Evolutionary conservation across 164 flowering plant genomes (phyloP).

Genomic region (Litsea cubeba): DNA sequence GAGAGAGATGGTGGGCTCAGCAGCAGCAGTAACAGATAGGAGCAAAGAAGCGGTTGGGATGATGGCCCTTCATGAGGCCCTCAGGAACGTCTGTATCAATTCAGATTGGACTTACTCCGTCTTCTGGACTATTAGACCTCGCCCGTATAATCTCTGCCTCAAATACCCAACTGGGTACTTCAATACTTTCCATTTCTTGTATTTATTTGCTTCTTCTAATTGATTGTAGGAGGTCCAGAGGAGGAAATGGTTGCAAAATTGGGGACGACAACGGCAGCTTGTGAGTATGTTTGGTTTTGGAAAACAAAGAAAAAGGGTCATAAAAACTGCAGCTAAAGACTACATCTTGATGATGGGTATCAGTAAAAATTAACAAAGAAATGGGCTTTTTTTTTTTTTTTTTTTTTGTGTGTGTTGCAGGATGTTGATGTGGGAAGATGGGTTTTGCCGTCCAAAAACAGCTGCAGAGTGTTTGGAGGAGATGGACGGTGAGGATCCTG

Average conservation of each 20-base stretch:
- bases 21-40: slow-evolving; percentile 37
- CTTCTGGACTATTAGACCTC: slow-evolving; percentile 26
- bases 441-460: slow-evolving; percentile 79
- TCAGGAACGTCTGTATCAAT: slow-evolving; percentile 80
- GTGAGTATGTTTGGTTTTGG: slow-evolving; percentile 34
- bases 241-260: slow-evolving; percentile 95
- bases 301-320: background rate
- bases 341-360: background rate
- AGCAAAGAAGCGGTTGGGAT: slow-evolving; percentile 99
- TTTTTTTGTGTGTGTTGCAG: slow-evolving; percentile 27
- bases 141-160: slow-evolving; percentile 15
- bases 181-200: slow-evolving; percentile 14
- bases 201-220: background rate
- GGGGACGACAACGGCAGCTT: slow-evolving; percentile 85
- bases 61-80: slow-evolving; percentile 99
- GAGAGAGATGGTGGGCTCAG: slow-evolving; percentile 82
- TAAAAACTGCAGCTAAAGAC: background rate
- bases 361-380: background rate
- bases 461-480: slow-evolving; percentile 70
- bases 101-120: slow-evolving; percentile 71
- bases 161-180: background rate
- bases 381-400: slow-evolving; percentile 1
- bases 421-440: slow-evolving; percentile 99
- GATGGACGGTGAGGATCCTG: slow-evolving; percentile 86
- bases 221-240: slow-evolving; percentile 75